Conservation (phyloP, 1,284 basidiomycete species). For the Malassezia globosa region DNA sequence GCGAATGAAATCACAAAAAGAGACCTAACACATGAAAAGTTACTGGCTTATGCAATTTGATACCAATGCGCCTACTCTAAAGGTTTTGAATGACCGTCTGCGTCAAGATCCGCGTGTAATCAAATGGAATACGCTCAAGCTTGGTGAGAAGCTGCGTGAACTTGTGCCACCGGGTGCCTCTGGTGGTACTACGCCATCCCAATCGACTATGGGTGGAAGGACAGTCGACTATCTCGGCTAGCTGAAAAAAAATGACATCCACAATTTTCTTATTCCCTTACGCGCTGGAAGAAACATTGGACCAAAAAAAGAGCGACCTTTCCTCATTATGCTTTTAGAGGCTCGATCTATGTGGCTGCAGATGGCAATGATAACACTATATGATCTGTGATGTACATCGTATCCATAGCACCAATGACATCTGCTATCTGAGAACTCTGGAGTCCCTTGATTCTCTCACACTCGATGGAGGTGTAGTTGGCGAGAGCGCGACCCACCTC, state of each 20-base stretch:
- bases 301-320: too few species aligned
- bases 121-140: conserved; percentile 67
- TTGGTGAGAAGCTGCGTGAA: conserved; percentile 57
- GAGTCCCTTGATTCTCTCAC: conserved; percentile 68
- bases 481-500: conserved; percentile 88
- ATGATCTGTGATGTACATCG: conserved; percentile 82
- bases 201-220: conserved; percentile 16
- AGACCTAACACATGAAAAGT: too few species aligned
- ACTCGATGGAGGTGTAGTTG: conserved; percentile 90
- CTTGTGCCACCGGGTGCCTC: conserved; percentile 34
- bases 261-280: too few species aligned
- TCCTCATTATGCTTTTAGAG: neutral
- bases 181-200: conserved; percentile 19
- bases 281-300: too few species aligned
- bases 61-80: conserved; percentile 62
- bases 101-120: conserved; percentile 68
- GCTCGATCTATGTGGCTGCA: neutral
- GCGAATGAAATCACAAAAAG: too few species aligned
- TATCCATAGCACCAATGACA: conserved; percentile 80
- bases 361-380: conserved; percentile 20
- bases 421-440: conserved; percentile 67
- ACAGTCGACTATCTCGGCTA: conserved; percentile 15
- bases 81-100: conserved; percentile 58
- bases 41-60: conserved; percentile 85
- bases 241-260: too few species aligned